phyloP scores from a whole-genome alignment of 495 filamentous ascomycete species.

The Xylaria flabelliformis region DNA sequence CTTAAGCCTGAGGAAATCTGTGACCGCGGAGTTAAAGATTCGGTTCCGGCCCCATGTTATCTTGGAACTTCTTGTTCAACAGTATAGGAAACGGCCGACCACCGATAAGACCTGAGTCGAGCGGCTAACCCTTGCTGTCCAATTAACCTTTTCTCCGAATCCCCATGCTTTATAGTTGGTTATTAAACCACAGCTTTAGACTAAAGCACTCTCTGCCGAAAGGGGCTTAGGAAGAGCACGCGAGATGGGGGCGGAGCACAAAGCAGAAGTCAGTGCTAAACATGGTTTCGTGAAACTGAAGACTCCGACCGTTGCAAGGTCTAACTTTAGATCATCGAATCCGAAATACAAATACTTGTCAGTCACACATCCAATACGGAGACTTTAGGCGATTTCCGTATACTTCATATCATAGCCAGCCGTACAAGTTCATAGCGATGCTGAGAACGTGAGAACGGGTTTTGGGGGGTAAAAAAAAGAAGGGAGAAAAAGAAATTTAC shows the following conservation, averaged over 20 bases:
- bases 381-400: neutral
- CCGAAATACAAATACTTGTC: neutral
- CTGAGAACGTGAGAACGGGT: neutral
- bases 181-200: neutral
- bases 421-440: neutral
- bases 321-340: neutral
- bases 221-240: neutral
- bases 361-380: neutral
- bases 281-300: slow-evolving; percentile 8
- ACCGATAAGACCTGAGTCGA: neutral
- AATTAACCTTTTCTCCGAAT: neutral
- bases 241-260: neutral
- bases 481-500: neutral
- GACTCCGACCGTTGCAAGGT: neutral
- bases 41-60: slow-evolving; percentile 3
- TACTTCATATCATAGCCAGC: neutral
- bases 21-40: slow-evolving; percentile 13
- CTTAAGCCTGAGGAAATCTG: slow-evolving; percentile 2
- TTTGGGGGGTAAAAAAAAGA: neutral
- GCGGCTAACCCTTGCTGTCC: neutral
- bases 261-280: neutral
- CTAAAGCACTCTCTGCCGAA: slow-evolving; percentile 5
- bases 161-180: neutral
- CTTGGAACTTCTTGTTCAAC: slow-evolving; percentile 8
- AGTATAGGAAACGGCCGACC: neutral